Evolutionary conservation across 1,284 basidiomycete genomes (phyloP), one percentile per base, ranked within the genome.

Genomic region (Anthracocystis setariae): DNA sequence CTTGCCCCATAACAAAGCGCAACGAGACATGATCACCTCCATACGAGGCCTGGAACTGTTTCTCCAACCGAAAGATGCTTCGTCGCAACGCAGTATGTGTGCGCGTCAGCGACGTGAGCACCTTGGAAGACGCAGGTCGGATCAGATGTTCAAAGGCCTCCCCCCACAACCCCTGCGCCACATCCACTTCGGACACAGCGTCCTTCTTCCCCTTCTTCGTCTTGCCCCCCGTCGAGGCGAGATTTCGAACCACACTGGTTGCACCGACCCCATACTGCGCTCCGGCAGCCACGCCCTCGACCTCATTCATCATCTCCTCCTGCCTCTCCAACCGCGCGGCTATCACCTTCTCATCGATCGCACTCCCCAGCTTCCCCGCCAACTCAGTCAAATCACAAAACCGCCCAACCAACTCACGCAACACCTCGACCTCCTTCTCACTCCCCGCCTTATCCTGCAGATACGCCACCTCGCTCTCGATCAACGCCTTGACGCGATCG

Each of bases 331-430:
- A 23, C 2, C 80, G 52, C 43, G 57, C 48, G 32, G 78, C 77
- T 24, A 82, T 79, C n/a, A 82, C 80, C 4, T 70, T 47, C 48
- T 81, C 80, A 42, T 82, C 80, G n/a, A 82, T 82, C 9, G 80
- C 80, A 0, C 58, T 52, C 2, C 67, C 79, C 4, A 82, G 45
- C 24, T 53, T 65, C 17, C 43, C 32, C 24, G 77, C 73, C 7
- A 81, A 50, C 24, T 45, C 61, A 1, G 32, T 38, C 10, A 81
- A 46, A 17, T 72, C 60, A 13, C 40, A 38, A 8, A 69, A 72
- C 27, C 55, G 73, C 4, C 12, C 46, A 24, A 45, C 17, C n/a
- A 74, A 15, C 1, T 33, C 58, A 3, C 37, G 17, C 43, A 72
- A 20, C 42, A 49, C 25, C 25, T 38, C 20, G 17, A 5, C 40